phyloP scores from a whole-genome alignment of 1,139 yeast genomes.

The Kurtzmaniella quercitrusa region DNA sequence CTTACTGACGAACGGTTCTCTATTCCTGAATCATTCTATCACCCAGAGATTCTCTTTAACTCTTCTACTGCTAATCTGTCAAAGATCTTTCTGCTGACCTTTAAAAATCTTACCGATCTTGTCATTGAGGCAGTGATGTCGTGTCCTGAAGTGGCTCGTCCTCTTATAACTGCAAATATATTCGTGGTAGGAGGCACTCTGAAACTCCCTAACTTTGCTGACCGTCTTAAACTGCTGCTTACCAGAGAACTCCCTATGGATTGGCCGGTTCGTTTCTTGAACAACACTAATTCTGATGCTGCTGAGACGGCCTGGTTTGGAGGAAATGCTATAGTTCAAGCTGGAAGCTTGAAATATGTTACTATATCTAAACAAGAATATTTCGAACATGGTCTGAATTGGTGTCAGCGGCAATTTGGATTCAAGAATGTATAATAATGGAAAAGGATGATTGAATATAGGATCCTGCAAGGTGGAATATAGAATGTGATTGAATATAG shows the following conservation, averaged over 20 bases:
- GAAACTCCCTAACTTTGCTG: conserved; percentile 61
- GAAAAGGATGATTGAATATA: too few relatives aligned
- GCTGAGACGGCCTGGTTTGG: conserved; percentile 40
- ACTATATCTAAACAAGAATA: conserved; percentile 75
- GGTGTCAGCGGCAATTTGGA: conserved; percentile 75
- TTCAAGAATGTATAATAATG: conserved; percentile 35
- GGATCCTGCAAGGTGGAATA: too few relatives aligned
- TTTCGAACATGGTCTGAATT: conserved; percentile 79
- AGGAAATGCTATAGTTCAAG: conserved; percentile 46
- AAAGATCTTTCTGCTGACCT: conserved; percentile 49
- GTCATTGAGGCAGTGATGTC: conserved; percentile 66
- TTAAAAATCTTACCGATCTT: conserved; percentile 70
- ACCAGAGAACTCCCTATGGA: conserved; percentile 64
- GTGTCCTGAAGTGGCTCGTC: conserved; percentile 72
- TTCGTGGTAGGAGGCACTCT: conserved; percentile 81
- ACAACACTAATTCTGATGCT: conserved; percentile 13
- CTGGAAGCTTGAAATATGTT: conserved; percentile 50
- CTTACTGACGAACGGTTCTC: conserved; percentile 82
- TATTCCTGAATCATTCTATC: conserved; percentile 81
- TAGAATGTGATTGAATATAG: too few relatives aligned
- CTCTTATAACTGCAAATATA: conserved; percentile 76
- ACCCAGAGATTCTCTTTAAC: conserved; percentile 66
- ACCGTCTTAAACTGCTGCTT: conserved; percentile 56
- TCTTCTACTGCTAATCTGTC: conserved; percentile 23
- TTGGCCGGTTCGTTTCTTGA: conserved; percentile 53